phyloP scores from a whole-genome alignment of 2,329 filamentous ascomycete genomes.

The Cercospora citrullina region DNA sequence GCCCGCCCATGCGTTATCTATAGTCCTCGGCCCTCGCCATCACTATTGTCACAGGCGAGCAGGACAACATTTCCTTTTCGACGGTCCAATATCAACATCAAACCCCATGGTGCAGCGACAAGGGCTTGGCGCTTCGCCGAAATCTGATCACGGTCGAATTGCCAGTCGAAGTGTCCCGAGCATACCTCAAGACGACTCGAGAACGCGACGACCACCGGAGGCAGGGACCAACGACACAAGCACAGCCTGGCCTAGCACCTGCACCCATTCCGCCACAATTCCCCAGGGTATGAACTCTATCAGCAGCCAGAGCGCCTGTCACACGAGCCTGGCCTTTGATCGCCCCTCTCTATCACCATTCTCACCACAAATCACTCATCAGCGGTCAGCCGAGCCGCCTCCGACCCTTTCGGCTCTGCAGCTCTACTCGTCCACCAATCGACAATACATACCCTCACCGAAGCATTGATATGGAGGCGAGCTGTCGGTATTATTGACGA shows the following conservation, averaged over 20 bases:
- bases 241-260: not conserved
- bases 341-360: not conserved
- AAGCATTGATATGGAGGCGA: not conserved
- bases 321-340: not conserved
- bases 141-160: not conserved
- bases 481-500: not conserved
- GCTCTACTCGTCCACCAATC: not conserved
- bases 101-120: not conserved
- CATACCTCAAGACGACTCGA: not conserved
- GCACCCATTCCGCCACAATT: not conserved
- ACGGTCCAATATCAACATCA: not conserved
- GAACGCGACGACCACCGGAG: not conserved
- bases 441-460: not conserved
- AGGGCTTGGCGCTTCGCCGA: not conserved
- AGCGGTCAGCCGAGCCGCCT: not conserved
- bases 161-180: not conserved
- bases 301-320: not conserved
- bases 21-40: not conserved
- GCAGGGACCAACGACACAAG: not conserved
- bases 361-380: not conserved
- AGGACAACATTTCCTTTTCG: rapidly evolving
- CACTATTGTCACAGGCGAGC: not conserved
- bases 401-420: conserved; percentile 4
- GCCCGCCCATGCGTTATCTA: not conserved
- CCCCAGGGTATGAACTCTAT: not conserved